phyloP scores from a whole-genome alignment of 441 rosid genomes.

The Erodium texanum region DNA sequence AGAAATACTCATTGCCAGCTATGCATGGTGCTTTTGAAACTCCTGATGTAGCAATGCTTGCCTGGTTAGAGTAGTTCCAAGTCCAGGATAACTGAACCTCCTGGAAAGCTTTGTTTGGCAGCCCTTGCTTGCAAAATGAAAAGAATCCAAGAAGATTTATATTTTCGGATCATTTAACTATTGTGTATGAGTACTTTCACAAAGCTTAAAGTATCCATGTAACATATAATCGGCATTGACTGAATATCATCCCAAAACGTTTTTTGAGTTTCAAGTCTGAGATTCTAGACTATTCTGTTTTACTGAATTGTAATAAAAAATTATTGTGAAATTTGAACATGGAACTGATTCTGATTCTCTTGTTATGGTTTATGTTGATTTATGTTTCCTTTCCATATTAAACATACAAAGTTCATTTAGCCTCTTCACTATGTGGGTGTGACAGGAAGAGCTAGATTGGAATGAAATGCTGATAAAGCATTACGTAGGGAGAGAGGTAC shows the following conservation, averaged over 20 bases:
- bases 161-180: no score
- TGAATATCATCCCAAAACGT: no score
- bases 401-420: neutral
- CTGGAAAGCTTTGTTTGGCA: no score
- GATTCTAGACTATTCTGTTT: neutral
- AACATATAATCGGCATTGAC: no score
- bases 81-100: no score
- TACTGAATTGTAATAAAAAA: no score
- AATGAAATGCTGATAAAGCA: neutral
- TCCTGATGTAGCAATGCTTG: neutral
- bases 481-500: neutral
- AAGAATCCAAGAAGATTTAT: no score
- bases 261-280: neutral
- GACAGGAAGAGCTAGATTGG: slow-evolving; percentile 2
- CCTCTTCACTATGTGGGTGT: neutral
- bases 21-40: neutral
- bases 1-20: no score
- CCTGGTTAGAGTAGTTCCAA: no score
- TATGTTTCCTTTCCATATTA: neutral
- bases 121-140: no score
- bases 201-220: no score
- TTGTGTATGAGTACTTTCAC: no score
- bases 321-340: neutral
- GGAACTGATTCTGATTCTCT: neutral
- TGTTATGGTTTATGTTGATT: neutral